A percentile compares a stretch with the other conserved stretches of the same genome.
Conservation (phyloP, 345 rosid genomes). For the Erodium maritimum region DNA sequence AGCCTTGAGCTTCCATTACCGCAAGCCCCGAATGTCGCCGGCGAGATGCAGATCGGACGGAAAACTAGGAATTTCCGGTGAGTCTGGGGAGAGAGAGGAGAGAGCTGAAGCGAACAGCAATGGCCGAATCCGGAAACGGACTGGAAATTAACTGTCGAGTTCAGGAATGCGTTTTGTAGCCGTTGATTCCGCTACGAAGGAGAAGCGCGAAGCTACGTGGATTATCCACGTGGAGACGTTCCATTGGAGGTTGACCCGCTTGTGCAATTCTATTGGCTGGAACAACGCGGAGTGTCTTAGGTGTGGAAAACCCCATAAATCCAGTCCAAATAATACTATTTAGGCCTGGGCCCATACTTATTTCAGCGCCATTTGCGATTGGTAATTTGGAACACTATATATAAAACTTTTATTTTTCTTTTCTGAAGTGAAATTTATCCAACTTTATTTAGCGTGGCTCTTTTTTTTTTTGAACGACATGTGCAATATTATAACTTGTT, state of each 20-base stretch:
- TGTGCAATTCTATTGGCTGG: constrained; percentile 31
- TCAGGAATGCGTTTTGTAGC: background rate
- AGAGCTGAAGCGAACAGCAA: background rate
- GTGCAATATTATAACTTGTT: too few species aligned
- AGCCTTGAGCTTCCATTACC: constrained; percentile 53
- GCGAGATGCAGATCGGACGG: constrained; percentile 1
- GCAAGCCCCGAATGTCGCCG: constrained; percentile 9
- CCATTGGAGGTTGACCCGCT: constrained; percentile 25
- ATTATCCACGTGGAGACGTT: constrained; percentile 31
- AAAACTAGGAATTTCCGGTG: background rate
- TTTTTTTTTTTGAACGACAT: too few species aligned
- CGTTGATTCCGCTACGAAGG: background rate
- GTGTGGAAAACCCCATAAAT: too few species aligned
- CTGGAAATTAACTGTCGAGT: background rate
- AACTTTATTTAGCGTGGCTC: too few species aligned
- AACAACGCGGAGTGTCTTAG: constrained; percentile 10
- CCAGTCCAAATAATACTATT: too few species aligned
- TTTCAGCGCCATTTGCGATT: too few species aligned
- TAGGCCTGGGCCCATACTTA: too few species aligned
- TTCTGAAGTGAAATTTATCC: too few species aligned
- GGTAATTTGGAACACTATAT: too few species aligned
- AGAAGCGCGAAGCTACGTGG: constrained; percentile 38
- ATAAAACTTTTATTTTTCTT: too few species aligned
- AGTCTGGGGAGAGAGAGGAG: too few species aligned
- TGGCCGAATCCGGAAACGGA: background rate